Evolutionary conservation across 2,329 filamentous ascomycete species (phyloP).

Genomic region (Pseudocercospora fuligena): DNA sequence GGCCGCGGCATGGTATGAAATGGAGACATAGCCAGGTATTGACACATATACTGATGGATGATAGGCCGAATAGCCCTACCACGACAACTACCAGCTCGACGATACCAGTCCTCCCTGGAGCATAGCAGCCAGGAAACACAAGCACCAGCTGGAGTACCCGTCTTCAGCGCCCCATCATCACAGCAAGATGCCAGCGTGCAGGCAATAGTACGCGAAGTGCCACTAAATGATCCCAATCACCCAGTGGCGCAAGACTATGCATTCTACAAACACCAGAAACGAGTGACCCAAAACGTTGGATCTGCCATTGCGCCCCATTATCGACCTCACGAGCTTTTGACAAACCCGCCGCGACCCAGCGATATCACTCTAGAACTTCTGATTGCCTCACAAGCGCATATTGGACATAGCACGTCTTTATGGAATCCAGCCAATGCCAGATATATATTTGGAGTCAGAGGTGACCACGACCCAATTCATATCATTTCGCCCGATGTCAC

Average conservation of each 20-base stretch:
- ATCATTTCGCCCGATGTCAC: slow-evolving; percentile 92
- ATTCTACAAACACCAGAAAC: slow-evolving; percentile 48
- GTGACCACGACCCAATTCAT: slow-evolving; percentile 70
- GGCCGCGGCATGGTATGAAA: slow-evolving; percentile 46
- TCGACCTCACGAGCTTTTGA: slow-evolving; percentile 67
- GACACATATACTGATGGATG: slow-evolving; percentile 5
- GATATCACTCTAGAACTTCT: slow-evolving; percentile 90
- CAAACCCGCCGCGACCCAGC: slow-evolving; percentile 73
- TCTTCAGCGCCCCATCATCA: slow-evolving; percentile 15
- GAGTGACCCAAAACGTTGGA: slow-evolving; percentile 45
- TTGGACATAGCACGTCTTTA: slow-evolving; percentile 86
- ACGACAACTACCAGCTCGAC: slow-evolving; percentile 39
- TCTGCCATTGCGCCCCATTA: slow-evolving; percentile 59
- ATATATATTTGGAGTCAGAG: slow-evolving; percentile 89
- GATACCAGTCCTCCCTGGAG: slow-evolving; percentile 43
- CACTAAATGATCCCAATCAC: slow-evolving; percentile 41
- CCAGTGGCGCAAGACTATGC: slow-evolving; percentile 48
- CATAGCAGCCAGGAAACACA: slow-evolving; percentile 1
- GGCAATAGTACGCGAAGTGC: slow-evolving; percentile 38
- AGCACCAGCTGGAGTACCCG: slow-evolving; percentile 11
- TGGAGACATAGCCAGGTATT: neutral
- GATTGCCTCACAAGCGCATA: slow-evolving; percentile 82
- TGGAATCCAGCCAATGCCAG: slow-evolving; percentile 95
- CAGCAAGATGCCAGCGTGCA: slow-evolving; percentile 8
- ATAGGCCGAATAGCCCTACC: slow-evolving; percentile 48